Base-by-base conservation (phyloP, 2,329 filamentous ascomycete genomes). In the Fusarium miscanthi region DNA sequence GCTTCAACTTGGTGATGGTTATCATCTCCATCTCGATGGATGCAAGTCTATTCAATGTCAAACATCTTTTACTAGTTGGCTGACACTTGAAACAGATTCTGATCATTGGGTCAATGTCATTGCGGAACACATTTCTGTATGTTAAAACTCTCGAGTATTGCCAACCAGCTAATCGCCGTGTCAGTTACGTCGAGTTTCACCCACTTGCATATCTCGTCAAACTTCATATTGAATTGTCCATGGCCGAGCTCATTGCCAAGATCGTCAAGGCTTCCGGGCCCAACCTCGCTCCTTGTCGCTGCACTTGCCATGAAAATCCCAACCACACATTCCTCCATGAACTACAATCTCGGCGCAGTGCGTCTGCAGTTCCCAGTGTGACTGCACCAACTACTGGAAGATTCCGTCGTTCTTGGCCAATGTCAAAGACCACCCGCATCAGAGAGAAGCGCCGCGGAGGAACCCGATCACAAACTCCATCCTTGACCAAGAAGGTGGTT, bases 1-100 rank as follows among this genome's bases (percentile, higher is more conserved):
- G 79, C 30, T 80, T 81, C 62, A 81, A 81, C 45, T 54, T 80
- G 10, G 54, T 62, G 13, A 80, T 81, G 78, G 77, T 80, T 46
- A 63, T 65, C 1, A 42, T 81, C 9, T 81, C 79, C 0, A 70
- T 81, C 16, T 72, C 74, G 5, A 78, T 81, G 58, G 79, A 80
- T 57, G 76, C 79, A 46, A 69, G 76, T 63, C 7, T 37, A n/a
- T n/a, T n/a, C n/a, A n/a, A n/a, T n/a, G 8, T 35, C 19, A 11
- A 38, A 30, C 25, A 30, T 8, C 48, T 17, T 12, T 13, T 16
- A 17, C 25, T 21, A 31, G 16, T 6, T 14, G 38, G 14, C 62
- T 73, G 9, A 71, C 54, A 40, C n/a, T 19, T 17, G n/a, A 23
- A 25, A 10, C 51, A 77, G 76, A 61, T 76, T 8, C 43, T 77